phyloP scores from a whole-genome alignment of 306 rosid genomes.

The Citrullus amarus region DNA sequence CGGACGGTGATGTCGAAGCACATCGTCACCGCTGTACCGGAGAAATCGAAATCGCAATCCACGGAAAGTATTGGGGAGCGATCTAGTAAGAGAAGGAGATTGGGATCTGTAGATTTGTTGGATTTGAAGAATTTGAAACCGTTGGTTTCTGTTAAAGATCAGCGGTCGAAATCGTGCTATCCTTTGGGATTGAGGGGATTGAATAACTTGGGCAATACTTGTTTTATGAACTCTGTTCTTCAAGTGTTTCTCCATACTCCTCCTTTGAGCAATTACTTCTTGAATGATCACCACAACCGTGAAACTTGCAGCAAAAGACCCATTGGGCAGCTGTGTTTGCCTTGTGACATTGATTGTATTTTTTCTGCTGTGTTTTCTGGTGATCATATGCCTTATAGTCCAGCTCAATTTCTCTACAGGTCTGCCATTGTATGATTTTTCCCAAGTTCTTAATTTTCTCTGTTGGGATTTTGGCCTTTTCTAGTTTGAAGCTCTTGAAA shows the following conservation, averaged over 20 bases:
- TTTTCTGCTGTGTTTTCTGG: conserved; percentile 29
- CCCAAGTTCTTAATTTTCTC: background rate
- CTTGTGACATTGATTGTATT: conserved; percentile 26
- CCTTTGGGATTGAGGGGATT: conserved; percentile 83
- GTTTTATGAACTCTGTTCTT: conserved; percentile 87
- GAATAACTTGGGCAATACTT: conserved; percentile 75
- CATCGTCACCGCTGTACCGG: conserved; percentile 20
- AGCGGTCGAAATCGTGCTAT: conserved; percentile 61
- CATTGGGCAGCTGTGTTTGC: conserved; percentile 25
- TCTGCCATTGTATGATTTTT: conserved; percentile 21
- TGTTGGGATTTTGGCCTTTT: conserved; percentile 9
- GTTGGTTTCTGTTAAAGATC: conserved; percentile 28
- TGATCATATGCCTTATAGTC: conserved; percentile 31
- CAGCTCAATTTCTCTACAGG: conserved; percentile 42
- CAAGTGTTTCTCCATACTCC: conserved; percentile 75
- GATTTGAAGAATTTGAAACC: conserved; percentile 34
- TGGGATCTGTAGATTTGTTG: conserved; percentile 24
- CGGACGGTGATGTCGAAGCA: conserved; percentile 60
- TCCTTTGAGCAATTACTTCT: conserved; percentile 59
- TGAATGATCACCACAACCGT: conserved; percentile 52
- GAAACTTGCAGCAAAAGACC: conserved; percentile 43
- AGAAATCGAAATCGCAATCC: conserved; percentile 15
- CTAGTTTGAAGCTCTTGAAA: conserved; percentile 13
- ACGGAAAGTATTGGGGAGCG: conserved; percentile 68
- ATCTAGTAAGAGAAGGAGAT: conserved; percentile 60